Conservation (phyloP, 306 rosid species). For the Cucurbita maxima region DNA sequence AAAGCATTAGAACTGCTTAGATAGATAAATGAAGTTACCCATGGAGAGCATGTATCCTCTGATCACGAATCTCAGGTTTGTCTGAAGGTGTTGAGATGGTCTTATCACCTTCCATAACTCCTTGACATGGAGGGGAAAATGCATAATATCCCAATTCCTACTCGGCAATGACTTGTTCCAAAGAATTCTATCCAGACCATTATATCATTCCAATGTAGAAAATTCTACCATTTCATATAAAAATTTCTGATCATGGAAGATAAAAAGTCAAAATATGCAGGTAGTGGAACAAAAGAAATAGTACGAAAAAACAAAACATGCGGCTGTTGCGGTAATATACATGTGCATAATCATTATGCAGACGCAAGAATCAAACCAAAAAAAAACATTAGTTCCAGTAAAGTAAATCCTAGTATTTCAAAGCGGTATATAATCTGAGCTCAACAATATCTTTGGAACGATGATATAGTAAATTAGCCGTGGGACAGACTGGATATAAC, state of each 20-base stretch:
- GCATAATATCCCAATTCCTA: slow-evolving; percentile 7
- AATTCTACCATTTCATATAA: slow-evolving; percentile 4
- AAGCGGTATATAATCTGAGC: not conserved
- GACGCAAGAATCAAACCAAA: not conserved
- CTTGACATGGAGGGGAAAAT: not conserved
- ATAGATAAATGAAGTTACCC: slow-evolving; percentile 1
- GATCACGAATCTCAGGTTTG: not conserved
- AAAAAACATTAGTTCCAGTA: not conserved
- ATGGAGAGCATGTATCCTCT: slow-evolving; percentile 5
- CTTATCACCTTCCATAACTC: slow-evolving; percentile 12
- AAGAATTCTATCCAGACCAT: not conserved
- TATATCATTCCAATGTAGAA: not conserved
- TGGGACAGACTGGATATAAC: not conserved
- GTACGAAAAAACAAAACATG: not conserved
- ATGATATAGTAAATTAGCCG: not conserved
- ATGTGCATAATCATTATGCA: not conserved
- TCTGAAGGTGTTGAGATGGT: slow-evolving; percentile 4
- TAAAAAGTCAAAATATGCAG: not conserved
- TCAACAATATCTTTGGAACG: not conserved
- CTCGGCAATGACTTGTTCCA: slow-evolving; percentile 2
- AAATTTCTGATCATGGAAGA: not conserved
- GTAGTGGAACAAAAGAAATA: not conserved
- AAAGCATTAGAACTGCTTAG: not conserved
- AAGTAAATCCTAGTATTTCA: not conserved
- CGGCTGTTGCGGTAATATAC: not conserved